Evolutionary conservation across 495 filamentous ascomycete genomes (phyloP), one percentile per base, ranked within the genome.

Genomic region (Penicillium herquei): DNA sequence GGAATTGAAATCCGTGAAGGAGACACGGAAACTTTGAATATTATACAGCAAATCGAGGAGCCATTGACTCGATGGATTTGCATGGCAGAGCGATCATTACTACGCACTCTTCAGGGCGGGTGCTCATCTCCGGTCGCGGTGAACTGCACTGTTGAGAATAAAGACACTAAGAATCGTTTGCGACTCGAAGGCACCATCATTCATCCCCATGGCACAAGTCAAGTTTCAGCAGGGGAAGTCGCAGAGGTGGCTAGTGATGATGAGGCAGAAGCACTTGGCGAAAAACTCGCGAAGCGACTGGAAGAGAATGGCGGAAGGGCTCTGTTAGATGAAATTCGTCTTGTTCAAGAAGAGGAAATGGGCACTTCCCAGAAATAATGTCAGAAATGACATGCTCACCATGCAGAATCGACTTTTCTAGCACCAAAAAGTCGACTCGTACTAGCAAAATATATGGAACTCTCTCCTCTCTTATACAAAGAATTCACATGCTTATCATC

Each of bases 81-180:
- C 33, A 6, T 56, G 31, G 53, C 53, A 14, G 53, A 56, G 42
- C 46, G 53, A 17, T 49, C 53, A 9, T 32, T 56, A 9, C 46
- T 56, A 3, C 53, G 53, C 2, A 56, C 34, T 7, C 53, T 56
- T 3, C 37, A 56, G 39, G 53, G 53, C 31, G 53, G 53, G 26
- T 56, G 53, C 46, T 56, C 53, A 3, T 56, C 53, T 1, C 53
- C 53, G 3, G 53, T 56, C 6, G 53, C 53, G 26, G 53, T 56
- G 3, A 50, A 45, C 13, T 42, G 35, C 39, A 40, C 32, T 8
- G 16, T 43, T 5, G 53, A 56, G 39, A 40, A 14, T 4, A 12
- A 14, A 9, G 39, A 52, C 7, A 17, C 31, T 7, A 16, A 13
- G 9, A 0, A 17, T 39, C 10, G 21, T 13, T 7, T 56, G 17